Evolutionary conservation across 768 basidiomycete species (phyloP).

Genomic region (Dentipellis fragilis): DNA sequence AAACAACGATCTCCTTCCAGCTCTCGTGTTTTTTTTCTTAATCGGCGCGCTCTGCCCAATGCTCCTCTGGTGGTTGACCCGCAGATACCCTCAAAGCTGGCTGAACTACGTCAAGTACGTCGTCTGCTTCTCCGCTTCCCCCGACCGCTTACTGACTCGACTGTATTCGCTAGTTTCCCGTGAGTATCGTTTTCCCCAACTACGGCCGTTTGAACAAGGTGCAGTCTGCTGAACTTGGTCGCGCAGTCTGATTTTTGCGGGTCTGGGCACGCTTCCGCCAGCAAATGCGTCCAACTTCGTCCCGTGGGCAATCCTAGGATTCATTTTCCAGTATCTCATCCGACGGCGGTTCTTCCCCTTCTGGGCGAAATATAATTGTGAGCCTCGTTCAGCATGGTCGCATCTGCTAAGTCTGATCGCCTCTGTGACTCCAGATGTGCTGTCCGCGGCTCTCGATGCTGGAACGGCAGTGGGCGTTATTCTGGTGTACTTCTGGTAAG

Average conservation of each 20-base stretch:
- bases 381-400: slow-evolving; percentile 8
- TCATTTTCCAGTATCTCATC: slow-evolving; percentile 27
- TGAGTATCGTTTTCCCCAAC: not conserved
- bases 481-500: slow-evolving; percentile 20
- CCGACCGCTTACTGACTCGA: not conserved
- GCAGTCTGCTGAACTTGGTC: too few species aligned
- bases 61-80: slow-evolving; percentile 23
- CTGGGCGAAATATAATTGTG: slow-evolving; percentile 31
- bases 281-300: slow-evolving; percentile 31
- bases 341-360: slow-evolving; percentile 26
- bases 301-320: slow-evolving; percentile 26
- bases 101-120: slow-evolving; percentile 15
- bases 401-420: not conserved
- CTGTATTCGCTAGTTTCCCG: slow-evolving; percentile 22
- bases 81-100: slow-evolving; percentile 19
- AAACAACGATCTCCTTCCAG: not conserved
- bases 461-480: slow-evolving; percentile 17
- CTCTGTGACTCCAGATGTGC: slow-evolving; percentile 10
- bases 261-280: slow-evolving; percentile 32
- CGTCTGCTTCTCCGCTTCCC: not conserved
- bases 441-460: slow-evolving; percentile 23
- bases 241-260: slow-evolving; percentile 26
- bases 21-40: slow-evolving; percentile 33
- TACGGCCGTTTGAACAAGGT: too few species aligned
- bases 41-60: slow-evolving; percentile 31